These are phyloP conservation scores for Thielaviopsis euricoi DNA, from an alignment of 2,329 filamentous ascomycete species.

Conservation along the genomic window DNA sequence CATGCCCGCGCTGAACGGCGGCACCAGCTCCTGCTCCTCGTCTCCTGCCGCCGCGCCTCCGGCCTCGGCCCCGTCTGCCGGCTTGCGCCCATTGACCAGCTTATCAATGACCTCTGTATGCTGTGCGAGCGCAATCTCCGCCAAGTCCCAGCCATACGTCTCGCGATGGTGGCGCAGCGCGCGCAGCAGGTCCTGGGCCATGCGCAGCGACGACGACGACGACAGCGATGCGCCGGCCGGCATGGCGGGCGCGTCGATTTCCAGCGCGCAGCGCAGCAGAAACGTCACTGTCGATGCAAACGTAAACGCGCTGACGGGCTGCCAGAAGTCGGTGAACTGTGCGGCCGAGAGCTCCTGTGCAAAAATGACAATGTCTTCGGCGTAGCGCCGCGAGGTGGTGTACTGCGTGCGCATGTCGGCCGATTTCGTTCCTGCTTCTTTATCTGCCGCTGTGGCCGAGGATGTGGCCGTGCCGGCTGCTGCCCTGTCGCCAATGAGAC, in stretches of 20 bases:
- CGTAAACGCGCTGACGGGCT: conserved; percentile 29
- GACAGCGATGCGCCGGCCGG: conserved; percentile 17
- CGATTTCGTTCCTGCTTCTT: conserved; percentile 4
- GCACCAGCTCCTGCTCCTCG: conserved; percentile 1
- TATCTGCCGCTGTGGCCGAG: conserved; percentile 10
- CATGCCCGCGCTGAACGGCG: conserved; percentile 6
- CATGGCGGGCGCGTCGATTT: conserved; percentile 22
- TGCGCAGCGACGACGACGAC: conserved; percentile 23
- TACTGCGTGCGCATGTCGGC: conserved; percentile 17
- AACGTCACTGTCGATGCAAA: conserved; percentile 34
- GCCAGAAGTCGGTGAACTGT: conserved; percentile 33
- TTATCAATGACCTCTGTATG: conserved; percentile 31
- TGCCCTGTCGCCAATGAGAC: conserved; percentile 17
- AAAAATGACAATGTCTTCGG: conserved; percentile 32
- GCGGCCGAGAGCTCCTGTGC: conserved; percentile 27
- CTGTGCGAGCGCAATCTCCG: conserved; percentile 31
- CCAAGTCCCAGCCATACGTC: conserved; percentile 30
- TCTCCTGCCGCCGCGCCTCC: not conserved
- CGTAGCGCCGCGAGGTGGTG: conserved; percentile 25
- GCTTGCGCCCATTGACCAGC: conserved; percentile 16
- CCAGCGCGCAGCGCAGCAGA: conserved; percentile 30
- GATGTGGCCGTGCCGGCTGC: not conserved
- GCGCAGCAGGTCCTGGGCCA: conserved; percentile 26
- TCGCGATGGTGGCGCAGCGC: conserved; percentile 24
- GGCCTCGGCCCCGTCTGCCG: not conserved